Evolutionary conservation across 106 monocot species (phyloP).

Genomic region (Posidonia australis): DNA sequence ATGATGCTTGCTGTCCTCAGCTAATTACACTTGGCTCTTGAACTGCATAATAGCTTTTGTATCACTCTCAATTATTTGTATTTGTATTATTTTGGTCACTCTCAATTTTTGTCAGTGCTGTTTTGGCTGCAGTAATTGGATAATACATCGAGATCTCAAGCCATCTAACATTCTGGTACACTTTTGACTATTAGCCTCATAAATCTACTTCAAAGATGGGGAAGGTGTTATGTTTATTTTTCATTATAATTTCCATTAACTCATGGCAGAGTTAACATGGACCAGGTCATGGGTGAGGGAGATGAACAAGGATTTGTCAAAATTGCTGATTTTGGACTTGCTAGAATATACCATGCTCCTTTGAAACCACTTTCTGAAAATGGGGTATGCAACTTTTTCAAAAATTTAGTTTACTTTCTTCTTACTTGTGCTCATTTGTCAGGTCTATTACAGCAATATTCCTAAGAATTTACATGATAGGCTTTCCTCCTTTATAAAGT

Average conservation of each 20-base stretch:
- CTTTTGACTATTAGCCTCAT: not conserved
- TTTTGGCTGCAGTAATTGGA: slow-evolving; percentile 86
- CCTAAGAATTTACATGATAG: too few species aligned
- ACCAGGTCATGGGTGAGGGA: slow-evolving; percentile 96
- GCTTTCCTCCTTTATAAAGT: too few species aligned
- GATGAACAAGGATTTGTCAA: slow-evolving; percentile 97
- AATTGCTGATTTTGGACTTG: slow-evolving; percentile 99
- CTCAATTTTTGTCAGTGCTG: not conserved
- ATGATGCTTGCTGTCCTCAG: not conserved
- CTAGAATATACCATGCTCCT: slow-evolving; percentile 98
- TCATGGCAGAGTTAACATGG: slow-evolving; percentile 6
- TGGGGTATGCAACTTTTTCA: slow-evolving; percentile 41
- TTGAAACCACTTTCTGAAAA: slow-evolving; percentile 91
- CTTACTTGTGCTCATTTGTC: not conserved
- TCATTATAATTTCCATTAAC: slow-evolving; percentile 1
- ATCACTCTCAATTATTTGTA: not conserved
- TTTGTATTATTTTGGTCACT: not conserved
- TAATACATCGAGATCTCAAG: slow-evolving; percentile 97
- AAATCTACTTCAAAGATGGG: not conserved
- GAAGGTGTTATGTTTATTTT: not conserved
- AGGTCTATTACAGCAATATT: too few species aligned
- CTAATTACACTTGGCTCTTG: not conserved
- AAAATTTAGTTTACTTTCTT: not conserved
- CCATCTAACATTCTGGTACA: slow-evolving; percentile 97
- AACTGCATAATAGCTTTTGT: not conserved